A percentile compares a stretch with the other conserved stretches of the same genome.
These are phyloP conservation scores for Pythium monospermum DNA, from an alignment of 352 stramenopile species.

Conservation along the genomic window DNA sequence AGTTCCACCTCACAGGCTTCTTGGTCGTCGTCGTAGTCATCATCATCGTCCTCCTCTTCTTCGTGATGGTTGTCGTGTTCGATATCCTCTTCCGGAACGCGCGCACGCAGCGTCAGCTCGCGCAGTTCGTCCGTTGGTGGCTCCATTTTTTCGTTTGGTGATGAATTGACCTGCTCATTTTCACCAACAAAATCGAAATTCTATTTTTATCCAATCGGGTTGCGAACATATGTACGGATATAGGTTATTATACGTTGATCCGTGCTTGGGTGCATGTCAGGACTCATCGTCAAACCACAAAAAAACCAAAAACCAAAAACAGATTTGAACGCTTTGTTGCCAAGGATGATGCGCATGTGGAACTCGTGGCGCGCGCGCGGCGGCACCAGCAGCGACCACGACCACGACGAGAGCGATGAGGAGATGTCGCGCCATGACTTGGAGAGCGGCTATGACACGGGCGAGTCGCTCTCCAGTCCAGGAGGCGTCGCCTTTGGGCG, in stretches of 20 bases:
- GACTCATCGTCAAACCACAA: background rate
- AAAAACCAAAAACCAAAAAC: too few relatives aligned
- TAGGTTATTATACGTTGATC: too few relatives aligned
- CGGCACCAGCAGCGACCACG: slow-evolving; percentile 2
- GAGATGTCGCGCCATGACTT: slow-evolving; percentile 22
- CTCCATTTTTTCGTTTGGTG: slow-evolving; percentile 1
- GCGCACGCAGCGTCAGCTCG: slow-evolving; percentile 16
- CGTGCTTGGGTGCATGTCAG: background rate
- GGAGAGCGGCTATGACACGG: slow-evolving; percentile 20
- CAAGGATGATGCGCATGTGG: slow-evolving; percentile 27
- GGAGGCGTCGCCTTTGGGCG: slow-evolving; percentile 18
- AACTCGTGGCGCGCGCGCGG: slow-evolving; percentile 18
- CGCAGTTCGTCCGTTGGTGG: slow-evolving; percentile 9
- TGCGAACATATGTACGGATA: too few relatives aligned
- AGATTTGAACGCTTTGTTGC: too few relatives aligned
- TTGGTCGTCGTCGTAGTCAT: slow-evolving; percentile 30
- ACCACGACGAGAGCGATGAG: slow-evolving; percentile 6
- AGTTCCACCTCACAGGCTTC: slow-evolving; percentile 56
- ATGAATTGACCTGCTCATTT: too few relatives aligned
- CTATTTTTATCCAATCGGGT: too few relatives aligned
- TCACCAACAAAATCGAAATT: too few relatives aligned
- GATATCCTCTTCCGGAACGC: slow-evolving; percentile 44
- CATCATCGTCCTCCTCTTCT: slow-evolving; percentile 22
- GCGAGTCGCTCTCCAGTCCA: slow-evolving; percentile 1
- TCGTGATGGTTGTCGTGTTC: too few relatives aligned